Evolutionary conservation across 768 basidiomycete species (phyloP).

Genomic region (Nevesoporus exiguus): DNA sequence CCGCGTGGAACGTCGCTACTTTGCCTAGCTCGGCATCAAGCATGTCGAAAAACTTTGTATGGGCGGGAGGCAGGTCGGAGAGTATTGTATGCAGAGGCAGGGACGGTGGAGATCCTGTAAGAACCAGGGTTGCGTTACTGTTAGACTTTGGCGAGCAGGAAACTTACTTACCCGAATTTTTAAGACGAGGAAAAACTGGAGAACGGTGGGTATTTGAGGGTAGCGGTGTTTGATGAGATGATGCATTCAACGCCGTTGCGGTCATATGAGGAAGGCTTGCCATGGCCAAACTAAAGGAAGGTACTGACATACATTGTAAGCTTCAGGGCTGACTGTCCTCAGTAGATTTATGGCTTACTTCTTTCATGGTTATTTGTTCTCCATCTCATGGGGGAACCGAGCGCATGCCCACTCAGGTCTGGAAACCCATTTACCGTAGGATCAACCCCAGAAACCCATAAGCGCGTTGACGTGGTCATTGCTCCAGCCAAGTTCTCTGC

Average conservation of each 20-base stretch:
- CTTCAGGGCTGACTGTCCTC: neutral
- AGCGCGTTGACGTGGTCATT: neutral
- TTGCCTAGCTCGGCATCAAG: constrained; percentile 82
- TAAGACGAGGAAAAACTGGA: constrained; percentile 1
- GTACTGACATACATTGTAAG: constrained; percentile 5
- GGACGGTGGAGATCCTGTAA: constrained; percentile 13
- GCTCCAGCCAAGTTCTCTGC: constrained; percentile 7
- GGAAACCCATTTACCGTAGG: neutral
- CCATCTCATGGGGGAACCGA: neutral
- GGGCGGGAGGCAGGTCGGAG: constrained; percentile 53
- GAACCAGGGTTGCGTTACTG: neutral
- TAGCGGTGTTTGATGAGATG: neutral
- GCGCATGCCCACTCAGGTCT: neutral
- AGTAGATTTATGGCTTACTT: constrained; percentile 9
- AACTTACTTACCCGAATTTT: constrained; percentile 12
- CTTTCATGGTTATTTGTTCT: constrained; percentile 2
- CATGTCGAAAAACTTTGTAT: constrained; percentile 70
- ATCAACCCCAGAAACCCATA: neutral
- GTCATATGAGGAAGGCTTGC: constrained; percentile 6
- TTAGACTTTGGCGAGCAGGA: neutral
- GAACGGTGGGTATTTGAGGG: constrained; percentile 2
- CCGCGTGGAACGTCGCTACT: constrained; percentile 78
- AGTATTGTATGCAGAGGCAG: constrained; percentile 48
- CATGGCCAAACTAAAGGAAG: constrained; percentile 12
- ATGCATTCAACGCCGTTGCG: neutral